Percentiles rank a stretch among this genome's conserved stretches.
Conservation (phyloP, 208 protist genomes). For the Acanthamoeba sp. region DNA sequence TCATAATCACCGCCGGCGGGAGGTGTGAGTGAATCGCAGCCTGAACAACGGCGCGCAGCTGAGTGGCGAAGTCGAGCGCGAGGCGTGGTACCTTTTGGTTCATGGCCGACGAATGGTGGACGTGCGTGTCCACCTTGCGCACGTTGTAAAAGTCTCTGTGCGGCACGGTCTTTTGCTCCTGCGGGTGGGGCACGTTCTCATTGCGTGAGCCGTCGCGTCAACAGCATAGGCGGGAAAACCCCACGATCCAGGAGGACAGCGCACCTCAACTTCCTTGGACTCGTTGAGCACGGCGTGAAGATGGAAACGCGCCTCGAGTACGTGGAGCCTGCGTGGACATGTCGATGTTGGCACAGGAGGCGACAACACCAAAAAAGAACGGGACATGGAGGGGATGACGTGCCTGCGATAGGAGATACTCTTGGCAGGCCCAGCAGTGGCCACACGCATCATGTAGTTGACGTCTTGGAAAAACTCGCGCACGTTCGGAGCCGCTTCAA, state of each 20-base stretch:
- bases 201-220: no score
- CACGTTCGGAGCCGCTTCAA: background rate
- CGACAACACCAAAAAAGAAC: background rate
- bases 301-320: slow-evolving; percentile 85
- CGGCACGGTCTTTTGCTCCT: slow-evolving; percentile 70
- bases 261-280: slow-evolving; percentile 84
- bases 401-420: slow-evolving; percentile 33
- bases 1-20: background rate
- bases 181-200: no score
- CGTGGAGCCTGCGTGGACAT: background rate
- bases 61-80: no score
- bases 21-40: no score
- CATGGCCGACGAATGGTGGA: slow-evolving; percentile 97
- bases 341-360: no score
- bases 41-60: no score
- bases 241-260: no score
- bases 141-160: slow-evolving; percentile 96
- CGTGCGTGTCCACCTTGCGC: slow-evolving; percentile 98
- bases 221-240: no score
- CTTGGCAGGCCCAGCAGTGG: slow-evolving; percentile 4
- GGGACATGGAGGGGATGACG: background rate
- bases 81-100: slow-evolving; percentile 92
- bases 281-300: slow-evolving; percentile 96
- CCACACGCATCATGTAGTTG: slow-evolving; percentile 59
- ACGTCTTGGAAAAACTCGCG: slow-evolving; percentile 16